Conservation (phyloP, 495 filamentous ascomycete species). For the Cercophora samala region DNA sequence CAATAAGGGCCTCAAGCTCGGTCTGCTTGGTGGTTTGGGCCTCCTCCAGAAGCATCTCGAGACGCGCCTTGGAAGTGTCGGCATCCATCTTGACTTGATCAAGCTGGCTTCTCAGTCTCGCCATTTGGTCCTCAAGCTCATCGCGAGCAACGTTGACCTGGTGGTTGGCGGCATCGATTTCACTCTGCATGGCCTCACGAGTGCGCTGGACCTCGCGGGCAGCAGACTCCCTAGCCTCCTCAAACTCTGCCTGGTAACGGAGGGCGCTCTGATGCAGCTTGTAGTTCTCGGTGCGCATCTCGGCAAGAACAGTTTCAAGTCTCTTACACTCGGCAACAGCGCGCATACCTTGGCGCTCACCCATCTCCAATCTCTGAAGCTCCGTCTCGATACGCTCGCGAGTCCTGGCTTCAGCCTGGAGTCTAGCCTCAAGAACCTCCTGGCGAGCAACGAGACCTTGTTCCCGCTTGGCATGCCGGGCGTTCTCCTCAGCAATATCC, state of each 20-base stretch:
- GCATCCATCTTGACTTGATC: slow-evolving; percentile 69
- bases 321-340: slow-evolving; percentile 56
- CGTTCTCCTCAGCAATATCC: slow-evolving; percentile 75
- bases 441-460: slow-evolving; percentile 69
- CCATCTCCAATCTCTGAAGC: slow-evolving; percentile 68
- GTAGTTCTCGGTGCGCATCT: slow-evolving; percentile 65
- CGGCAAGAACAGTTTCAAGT: slow-evolving; percentile 61
- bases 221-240: slow-evolving; percentile 73
- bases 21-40: slow-evolving; percentile 59
- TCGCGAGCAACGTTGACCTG: slow-evolving; percentile 76
- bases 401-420: slow-evolving; percentile 72
- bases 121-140: slow-evolving; percentile 70
- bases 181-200: slow-evolving; percentile 70
- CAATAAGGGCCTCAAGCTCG: slow-evolving; percentile 63
- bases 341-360: slow-evolving; percentile 65
- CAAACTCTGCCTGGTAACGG: slow-evolving; percentile 76
- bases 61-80: slow-evolving; percentile 66
- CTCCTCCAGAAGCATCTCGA: slow-evolving; percentile 77
- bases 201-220: slow-evolving; percentile 74
- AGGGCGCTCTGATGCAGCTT: slow-evolving; percentile 61
- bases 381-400: slow-evolving; percentile 78
- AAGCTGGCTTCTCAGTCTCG: slow-evolving; percentile 63
- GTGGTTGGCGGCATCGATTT: slow-evolving; percentile 76
- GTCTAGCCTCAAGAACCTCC: slow-evolving; percentile 72
- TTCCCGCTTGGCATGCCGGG: slow-evolving; percentile 67